Base-by-base conservation (phyloP, 768 basidiomycete genomes). In the Botryobasidium botryosum region DNA sequence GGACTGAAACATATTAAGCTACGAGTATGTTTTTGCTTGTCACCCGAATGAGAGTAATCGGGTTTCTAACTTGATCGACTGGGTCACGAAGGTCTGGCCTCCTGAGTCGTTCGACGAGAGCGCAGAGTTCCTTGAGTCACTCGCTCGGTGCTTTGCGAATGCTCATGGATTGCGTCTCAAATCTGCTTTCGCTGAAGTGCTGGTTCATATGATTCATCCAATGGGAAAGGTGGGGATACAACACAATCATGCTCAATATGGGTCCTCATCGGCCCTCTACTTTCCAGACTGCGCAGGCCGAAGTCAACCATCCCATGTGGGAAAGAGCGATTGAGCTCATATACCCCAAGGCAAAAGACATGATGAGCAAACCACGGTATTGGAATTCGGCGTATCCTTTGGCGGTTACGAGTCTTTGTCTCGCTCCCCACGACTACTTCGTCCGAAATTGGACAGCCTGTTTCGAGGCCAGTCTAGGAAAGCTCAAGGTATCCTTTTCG, bases 301-400 rank as follows among this genome's bases (percentile, higher is more conserved):
- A 96, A 62, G 88, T 91, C 40, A 94, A 94, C 54, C 81, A 91
- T 59, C 90, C 90, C 0, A 70, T 82, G 52, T 96, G 90, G 90
- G 85, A 79, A 4, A 87, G 85, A 57, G 88, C 90, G 0, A 81
- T 90, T 25, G 80, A 88, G 57, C 64, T 70, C 10, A 84, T 91
- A 27, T 77, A 76, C 57, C 79, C 81, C 2, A 84, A 79, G 56
- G 81, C 82, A 2, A 70, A 72, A 49, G 82, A 85, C 44, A 80
- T 90, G 78, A 77, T 83, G 66, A 57, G 69, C 31, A 92, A 92
- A 59, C 83, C 80, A 6, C 74, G 86, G 17, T 94, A 94, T 59
- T 91, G 90, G 87, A 68, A 70, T 36, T 72, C 74, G 0, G 86
- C 86, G 1, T 91, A 85, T 57, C 85, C 88, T 2, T 63, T 96